phyloP scores from a whole-genome alignment of 768 basidiomycete species.

The Myochromella boudieri region DNA sequence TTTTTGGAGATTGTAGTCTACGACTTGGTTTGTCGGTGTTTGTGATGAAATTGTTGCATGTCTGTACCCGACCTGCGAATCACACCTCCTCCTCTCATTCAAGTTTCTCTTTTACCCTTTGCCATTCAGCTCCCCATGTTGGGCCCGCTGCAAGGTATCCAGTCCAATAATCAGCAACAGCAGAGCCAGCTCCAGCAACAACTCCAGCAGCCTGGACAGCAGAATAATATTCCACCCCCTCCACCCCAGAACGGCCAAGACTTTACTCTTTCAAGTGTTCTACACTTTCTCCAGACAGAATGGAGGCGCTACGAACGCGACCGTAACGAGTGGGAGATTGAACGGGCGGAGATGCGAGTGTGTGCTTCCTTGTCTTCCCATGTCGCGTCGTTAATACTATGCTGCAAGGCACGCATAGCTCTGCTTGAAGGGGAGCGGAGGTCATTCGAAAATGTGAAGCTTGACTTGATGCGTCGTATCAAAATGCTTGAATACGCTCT shows the following conservation, averaged over 20 bases:
- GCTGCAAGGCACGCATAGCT: slow-evolving; percentile 86
- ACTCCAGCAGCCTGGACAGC: slow-evolving; percentile 48
- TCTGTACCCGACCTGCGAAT: slow-evolving; percentile 21
- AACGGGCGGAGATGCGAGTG: slow-evolving; percentile 98
- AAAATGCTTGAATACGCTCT: slow-evolving; percentile 99
- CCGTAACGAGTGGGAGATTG: slow-evolving; percentile 99
- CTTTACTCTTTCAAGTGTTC: slow-evolving; percentile 88
- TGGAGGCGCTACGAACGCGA: slow-evolving; percentile 98
- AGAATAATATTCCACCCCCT: slow-evolving; percentile 64
- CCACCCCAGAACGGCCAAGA: slow-evolving; percentile 88
- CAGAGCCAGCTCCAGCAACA: slow-evolving; percentile 54
- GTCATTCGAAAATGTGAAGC: slow-evolving; percentile 95
- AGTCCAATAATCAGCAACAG: slow-evolving; percentile 62
- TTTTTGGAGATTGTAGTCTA: slow-evolving; percentile 28
- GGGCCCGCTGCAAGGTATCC: slow-evolving; percentile 64
- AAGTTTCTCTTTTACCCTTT: slow-evolving; percentile 21
- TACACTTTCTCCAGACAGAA: slow-evolving; percentile 98
- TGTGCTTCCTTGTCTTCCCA: slow-evolving; percentile 32
- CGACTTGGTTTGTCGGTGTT: slow-evolving; percentile 39
- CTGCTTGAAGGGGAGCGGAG: slow-evolving; percentile 95
- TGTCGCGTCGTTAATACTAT: slow-evolving; percentile 28
- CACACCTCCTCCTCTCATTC: slow-evolving; percentile 19
- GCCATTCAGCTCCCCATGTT: slow-evolving; percentile 67
- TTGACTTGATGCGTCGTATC: slow-evolving; percentile 93
- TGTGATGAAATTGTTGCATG: slow-evolving; percentile 29